Evolutionary conservation across 2,329 filamentous ascomycete species (phyloP).

Genomic region (Thermoascus crustaceus): DNA sequence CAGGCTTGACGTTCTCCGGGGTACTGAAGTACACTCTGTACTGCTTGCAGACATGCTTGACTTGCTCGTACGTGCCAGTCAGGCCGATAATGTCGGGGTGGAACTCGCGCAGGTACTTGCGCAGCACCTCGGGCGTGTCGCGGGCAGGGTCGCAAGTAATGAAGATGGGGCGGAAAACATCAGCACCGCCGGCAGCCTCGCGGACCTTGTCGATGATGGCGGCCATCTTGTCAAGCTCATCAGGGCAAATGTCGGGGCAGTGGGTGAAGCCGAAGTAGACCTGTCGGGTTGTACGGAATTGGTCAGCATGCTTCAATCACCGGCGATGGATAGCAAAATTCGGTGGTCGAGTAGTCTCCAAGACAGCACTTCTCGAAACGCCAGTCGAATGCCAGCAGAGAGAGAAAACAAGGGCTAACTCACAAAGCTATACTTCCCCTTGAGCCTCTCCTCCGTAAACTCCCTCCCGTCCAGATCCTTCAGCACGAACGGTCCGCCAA

Average conservation of each 20-base stretch:
- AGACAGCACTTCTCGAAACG: no score
- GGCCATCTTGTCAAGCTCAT: constrained; percentile 99
- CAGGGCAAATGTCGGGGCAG: constrained; percentile 96
- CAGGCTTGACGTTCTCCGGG: constrained; percentile 75
- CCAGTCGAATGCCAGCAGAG: no score
- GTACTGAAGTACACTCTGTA: constrained; percentile 98
- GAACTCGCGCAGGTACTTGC: constrained; percentile 83
- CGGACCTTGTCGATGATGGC: constrained; percentile 69
- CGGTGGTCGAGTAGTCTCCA: no score
- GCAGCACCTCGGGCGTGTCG: constrained; percentile 76
- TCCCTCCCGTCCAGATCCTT: constrained; percentile 70
- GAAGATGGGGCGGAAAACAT: constrained; percentile 67
- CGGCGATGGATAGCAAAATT: no score
- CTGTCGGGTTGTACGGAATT: constrained; percentile 36
- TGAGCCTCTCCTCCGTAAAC: constrained; percentile 72
- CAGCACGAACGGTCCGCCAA: constrained; percentile 78
- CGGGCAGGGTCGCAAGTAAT: constrained; percentile 92
- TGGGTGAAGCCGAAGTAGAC: constrained; percentile 98
- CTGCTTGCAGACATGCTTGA: constrained; percentile 89
- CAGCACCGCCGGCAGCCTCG: constrained; percentile 28
- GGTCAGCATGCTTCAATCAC: constrained; percentile 5
- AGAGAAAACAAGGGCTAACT: constrained; percentile 11
- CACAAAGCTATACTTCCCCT: constrained; percentile 64
- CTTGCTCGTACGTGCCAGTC: constrained; percentile 87
- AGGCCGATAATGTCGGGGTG: constrained; percentile 78